Percentiles rank a stretch among this genome's conserved stretches.
Conservation (phyloP, 805 yeast species). For the Saturnispora besseyi region DNA sequence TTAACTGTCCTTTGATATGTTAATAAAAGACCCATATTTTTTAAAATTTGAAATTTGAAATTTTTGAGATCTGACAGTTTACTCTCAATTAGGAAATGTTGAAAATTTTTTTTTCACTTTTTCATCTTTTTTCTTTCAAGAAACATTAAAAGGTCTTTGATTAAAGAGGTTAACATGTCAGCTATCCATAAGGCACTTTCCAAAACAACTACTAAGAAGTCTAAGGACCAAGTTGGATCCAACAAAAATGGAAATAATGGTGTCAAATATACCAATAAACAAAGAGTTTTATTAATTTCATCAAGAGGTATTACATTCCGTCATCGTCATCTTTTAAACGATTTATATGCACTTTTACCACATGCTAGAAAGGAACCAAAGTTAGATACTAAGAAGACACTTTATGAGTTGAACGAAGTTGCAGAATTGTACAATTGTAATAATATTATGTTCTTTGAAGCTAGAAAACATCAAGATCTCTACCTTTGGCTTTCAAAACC, state of each 20-base stretch:
- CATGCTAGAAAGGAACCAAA: slow-evolving; percentile 96
- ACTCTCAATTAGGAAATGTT: not conserved
- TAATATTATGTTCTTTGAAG: slow-evolving; percentile 87
- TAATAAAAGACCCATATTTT: not conserved
- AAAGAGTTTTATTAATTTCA: slow-evolving; percentile 79
- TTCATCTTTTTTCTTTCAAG: not conserved
- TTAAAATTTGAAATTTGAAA: not conserved
- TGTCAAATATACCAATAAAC: slow-evolving; percentile 67
- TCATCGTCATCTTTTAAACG: slow-evolving; percentile 89
- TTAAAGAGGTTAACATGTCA: slow-evolving; percentile 38
- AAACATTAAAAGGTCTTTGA: not conserved
- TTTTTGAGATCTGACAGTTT: not conserved
- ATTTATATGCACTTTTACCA: slow-evolving; percentile 71
- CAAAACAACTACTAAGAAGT: slow-evolving; percentile 28
- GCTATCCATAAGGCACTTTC: slow-evolving; percentile 59
- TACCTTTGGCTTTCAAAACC: slow-evolving; percentile 94
- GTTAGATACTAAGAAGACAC: slow-evolving; percentile 83
- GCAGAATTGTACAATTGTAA: slow-evolving; percentile 97
- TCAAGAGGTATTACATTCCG: slow-evolving; percentile 93
- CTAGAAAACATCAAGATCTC: slow-evolving; percentile 91
- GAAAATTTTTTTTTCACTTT: slow-evolving; percentile 1
- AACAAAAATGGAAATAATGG: slow-evolving; percentile 28
- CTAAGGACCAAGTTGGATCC: slow-evolving; percentile 3
- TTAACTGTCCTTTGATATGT: not conserved
- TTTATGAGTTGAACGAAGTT: slow-evolving; percentile 83